phyloP scores from a whole-genome alignment of 148 eudicot species.

The Cornus controversa region DNA sequence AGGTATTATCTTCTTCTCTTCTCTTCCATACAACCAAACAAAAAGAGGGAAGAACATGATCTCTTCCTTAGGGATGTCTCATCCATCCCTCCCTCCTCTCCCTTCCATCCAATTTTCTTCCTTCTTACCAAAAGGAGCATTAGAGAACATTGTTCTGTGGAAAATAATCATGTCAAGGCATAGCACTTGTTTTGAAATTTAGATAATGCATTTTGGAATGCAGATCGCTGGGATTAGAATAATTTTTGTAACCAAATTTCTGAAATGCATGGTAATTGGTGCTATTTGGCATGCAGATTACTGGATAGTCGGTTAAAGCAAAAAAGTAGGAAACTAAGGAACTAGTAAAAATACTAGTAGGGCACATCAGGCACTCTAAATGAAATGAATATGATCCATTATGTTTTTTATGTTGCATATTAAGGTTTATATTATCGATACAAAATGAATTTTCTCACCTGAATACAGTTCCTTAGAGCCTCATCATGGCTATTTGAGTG shows the following conservation, averaged over 20 bases:
- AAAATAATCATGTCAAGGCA: background rate
- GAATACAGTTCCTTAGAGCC: background rate
- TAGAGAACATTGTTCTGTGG: background rate
- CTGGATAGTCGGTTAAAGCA: background rate
- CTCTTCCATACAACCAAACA: no score
- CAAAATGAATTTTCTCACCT: background rate
- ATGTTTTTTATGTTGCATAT: background rate
- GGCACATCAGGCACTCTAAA: background rate
- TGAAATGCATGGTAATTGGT: background rate
- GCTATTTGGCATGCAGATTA: background rate
- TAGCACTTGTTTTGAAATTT: constrained; percentile 1
- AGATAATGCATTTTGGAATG: background rate
- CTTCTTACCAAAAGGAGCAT: no score
- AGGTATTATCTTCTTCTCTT: no score
- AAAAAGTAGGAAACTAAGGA: background rate
- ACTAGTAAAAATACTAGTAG: background rate
- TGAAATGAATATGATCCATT: background rate
- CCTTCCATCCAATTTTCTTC: no score
- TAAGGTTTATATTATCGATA: background rate
- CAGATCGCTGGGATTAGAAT: background rate
- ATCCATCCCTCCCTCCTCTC: no score
- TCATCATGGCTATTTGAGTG: background rate
- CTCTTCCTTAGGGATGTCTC: no score
- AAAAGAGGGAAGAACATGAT: no score
- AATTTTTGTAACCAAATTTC: background rate